Percentiles rank a stretch among this genome's conserved stretches.
Evolutionary conservation across 208 protist species (phyloP).

Genomic region (Acanthamoeba triangularis): DNA sequence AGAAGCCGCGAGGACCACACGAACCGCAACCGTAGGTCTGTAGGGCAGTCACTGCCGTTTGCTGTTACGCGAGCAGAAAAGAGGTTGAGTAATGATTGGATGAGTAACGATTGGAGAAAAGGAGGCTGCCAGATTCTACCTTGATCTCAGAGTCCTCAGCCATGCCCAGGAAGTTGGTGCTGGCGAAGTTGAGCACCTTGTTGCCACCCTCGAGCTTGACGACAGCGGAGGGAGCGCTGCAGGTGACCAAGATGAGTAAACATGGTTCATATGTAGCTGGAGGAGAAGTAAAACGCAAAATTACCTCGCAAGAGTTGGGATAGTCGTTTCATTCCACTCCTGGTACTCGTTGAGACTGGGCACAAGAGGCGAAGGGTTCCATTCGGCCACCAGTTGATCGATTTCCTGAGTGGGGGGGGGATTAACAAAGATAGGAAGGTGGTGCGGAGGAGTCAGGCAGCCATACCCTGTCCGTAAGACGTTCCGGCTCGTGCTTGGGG

Average conservation of each 20-base stretch:
- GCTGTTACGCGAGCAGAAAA: background rate
- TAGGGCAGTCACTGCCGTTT: conserved; percentile 92
- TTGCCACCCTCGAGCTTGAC: conserved; percentile 79
- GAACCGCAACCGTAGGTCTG: conserved; percentile 97
- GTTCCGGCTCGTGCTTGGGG: conserved; percentile 19
- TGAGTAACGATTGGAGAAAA: background rate
- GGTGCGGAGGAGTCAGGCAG: background rate
- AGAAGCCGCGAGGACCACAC: conserved; percentile 98
- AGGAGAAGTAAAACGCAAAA: background rate
- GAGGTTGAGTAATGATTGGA: background rate
- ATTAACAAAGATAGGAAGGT: conserved; percentile 12
- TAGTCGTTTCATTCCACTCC: conserved; percentile 22
- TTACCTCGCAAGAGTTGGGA: conserved; percentile 88
- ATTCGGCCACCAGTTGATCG: conserved; percentile 50
- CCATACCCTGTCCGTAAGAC: conserved; percentile 43
- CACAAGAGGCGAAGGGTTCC: conserved; percentile 24
- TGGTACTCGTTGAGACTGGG: conserved; percentile 42
- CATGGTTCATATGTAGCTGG: background rate
- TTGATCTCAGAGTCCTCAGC: conserved; percentile 93
- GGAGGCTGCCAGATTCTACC: background rate
- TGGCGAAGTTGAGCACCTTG: conserved; percentile 93
- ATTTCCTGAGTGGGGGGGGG: conserved; percentile 34
- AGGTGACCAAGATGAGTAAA: background rate
- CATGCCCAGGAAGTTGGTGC: conserved; percentile 96
- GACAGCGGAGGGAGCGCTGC: background rate